These are phyloP conservation scores for Fusarium pilosicola DNA, from an alignment of 2,329 filamentous ascomycete species.

Conservation along the genomic window DNA sequence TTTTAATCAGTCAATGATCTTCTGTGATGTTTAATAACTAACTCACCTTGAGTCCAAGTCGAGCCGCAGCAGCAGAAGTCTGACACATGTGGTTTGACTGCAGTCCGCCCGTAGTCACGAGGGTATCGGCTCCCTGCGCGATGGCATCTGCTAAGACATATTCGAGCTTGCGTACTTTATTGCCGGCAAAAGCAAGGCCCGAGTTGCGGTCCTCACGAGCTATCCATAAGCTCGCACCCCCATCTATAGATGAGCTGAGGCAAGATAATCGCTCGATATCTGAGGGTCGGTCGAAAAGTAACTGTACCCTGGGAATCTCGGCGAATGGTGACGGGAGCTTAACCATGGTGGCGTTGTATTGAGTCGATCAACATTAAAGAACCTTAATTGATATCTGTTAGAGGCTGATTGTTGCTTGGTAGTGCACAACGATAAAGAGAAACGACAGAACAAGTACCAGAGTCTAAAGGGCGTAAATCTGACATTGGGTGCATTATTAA, in stretches of 20 bases:
- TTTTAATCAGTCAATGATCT: not conserved
- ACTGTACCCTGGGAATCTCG: slow-evolving; percentile 18
- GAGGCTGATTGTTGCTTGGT: too few species aligned
- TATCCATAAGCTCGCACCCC: slow-evolving; percentile 12
- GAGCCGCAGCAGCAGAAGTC: slow-evolving; percentile 24
- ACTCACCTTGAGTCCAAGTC: slow-evolving; percentile 19
- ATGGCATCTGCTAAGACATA: slow-evolving; percentile 29
- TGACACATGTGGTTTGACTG: slow-evolving; percentile 35
- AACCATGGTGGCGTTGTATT: not conserved
- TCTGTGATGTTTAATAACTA: fast-evolving
- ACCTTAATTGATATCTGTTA: not conserved
- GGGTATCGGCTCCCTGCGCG: slow-evolving; percentile 16
- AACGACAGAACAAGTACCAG: not conserved
- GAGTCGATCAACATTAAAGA: not conserved
- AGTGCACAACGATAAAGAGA: not conserved
- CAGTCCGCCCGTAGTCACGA: slow-evolving; percentile 25
- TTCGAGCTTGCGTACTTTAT: slow-evolving; percentile 29
- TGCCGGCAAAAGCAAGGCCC: slow-evolving; percentile 31
- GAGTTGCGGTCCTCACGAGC: slow-evolving; percentile 27
- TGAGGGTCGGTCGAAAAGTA: slow-evolving; percentile 19
- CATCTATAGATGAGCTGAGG: slow-evolving; percentile 1
- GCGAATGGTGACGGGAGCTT: slow-evolving; percentile 10
- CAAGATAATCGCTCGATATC: slow-evolving; percentile 23
- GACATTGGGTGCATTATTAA: slow-evolving; percentile 16
- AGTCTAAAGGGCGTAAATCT: not conserved